These are phyloP conservation scores for Aspergillus kassunensis DNA, from an alignment of 495 filamentous ascomycete genomes.

Conservation along the genomic window DNA sequence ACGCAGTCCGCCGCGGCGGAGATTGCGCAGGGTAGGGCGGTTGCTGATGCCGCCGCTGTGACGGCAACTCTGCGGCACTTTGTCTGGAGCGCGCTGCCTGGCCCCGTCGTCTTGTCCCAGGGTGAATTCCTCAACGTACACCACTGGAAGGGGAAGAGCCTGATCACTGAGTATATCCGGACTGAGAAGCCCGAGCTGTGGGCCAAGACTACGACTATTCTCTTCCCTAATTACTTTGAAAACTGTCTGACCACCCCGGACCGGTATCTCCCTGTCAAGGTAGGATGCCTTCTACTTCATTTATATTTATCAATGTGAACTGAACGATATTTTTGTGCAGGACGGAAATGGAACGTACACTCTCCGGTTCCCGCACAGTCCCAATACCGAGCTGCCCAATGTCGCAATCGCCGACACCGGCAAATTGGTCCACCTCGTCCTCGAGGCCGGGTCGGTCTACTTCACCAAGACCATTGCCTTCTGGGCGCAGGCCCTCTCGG, in stretches of 20 bases:
- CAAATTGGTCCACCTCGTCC: conserved; percentile 10
- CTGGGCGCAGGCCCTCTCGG: conserved; percentile 8
- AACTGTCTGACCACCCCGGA: conserved; percentile 13
- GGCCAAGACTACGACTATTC: conserved; percentile 15
- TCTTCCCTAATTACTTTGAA: conserved; percentile 20
- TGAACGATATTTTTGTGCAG: too few species aligned
- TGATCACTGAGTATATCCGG: conserved; percentile 56
- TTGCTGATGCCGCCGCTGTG: conserved; percentile 42
- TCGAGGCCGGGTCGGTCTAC: conserved; percentile 10
- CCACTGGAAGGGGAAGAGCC: conserved; percentile 63
- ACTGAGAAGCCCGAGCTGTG: conserved; percentile 3
- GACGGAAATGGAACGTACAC: conserved; percentile 8
- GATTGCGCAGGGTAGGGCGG: conserved; percentile 52
- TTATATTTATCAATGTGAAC: too few species aligned
- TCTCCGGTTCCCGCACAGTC: conserved; percentile 13
- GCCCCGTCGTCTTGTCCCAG: conserved; percentile 31
- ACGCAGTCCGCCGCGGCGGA: conserved; percentile 25
- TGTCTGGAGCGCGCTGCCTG: conserved; percentile 22
- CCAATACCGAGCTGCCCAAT: conserved; percentile 14
- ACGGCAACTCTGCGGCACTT: conserved; percentile 27
- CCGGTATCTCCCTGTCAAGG: conserved; percentile 3
- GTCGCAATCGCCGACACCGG: conserved; percentile 14
- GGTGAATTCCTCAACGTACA: conserved; percentile 39
- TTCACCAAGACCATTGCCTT: conserved; percentile 17
- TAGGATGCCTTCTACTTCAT: too few species aligned